Evolutionary conservation across 2,329 filamentous ascomycete genomes (phyloP), one percentile per base, ranked within the genome.

Genomic region (Paradendryphiella salina): DNA sequence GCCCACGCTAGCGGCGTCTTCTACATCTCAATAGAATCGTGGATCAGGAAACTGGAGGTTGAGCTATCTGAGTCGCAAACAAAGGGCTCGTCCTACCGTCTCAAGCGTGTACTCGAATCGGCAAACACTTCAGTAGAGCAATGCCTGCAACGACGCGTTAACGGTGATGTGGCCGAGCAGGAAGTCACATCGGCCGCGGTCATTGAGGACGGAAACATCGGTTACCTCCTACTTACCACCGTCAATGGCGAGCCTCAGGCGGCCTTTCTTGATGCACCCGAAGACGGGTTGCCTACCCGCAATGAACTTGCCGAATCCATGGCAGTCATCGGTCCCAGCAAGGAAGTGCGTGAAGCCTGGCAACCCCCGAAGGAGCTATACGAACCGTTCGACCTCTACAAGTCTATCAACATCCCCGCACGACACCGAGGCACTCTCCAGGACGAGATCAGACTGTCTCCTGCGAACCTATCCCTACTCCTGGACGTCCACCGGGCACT

Each of bases 401-500:
- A 71, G 21, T 74, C 86, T 38, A 75, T 86, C 10, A 80, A 83
- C 42, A 80, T 82, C 39, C 84, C 84, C 1, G 82, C 82, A 36
- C 80, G 82, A 44, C 80, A 85, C 69, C 82, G 82, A 70, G 79
- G 82, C 4, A 71, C 85, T 20, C 74, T 89, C 40, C 83, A 82
- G 50, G 85, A 89, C 54, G 84, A 88, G 64, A 78, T 92, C 46
- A 81, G 83, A 51, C 80, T 91, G 17, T 88, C 85, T 17, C 84
- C 87, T 10, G 82, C 87, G 17, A 89, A 87, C 1, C 78, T 92
- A 14, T 82, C 85, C 57, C 79, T 90, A 31, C 82, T 93, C 59
- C 88, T 86, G 21, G 84, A 89, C 52, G 84, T 85, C 0, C 89
- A 93, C 69, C 85, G 87, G 65, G 77, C 88, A 4, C 77, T 92